These are phyloP conservation scores for Geotrichum histeridarum DNA, from an alignment of 1,139 yeast species.

Conservation along the genomic window DNA sequence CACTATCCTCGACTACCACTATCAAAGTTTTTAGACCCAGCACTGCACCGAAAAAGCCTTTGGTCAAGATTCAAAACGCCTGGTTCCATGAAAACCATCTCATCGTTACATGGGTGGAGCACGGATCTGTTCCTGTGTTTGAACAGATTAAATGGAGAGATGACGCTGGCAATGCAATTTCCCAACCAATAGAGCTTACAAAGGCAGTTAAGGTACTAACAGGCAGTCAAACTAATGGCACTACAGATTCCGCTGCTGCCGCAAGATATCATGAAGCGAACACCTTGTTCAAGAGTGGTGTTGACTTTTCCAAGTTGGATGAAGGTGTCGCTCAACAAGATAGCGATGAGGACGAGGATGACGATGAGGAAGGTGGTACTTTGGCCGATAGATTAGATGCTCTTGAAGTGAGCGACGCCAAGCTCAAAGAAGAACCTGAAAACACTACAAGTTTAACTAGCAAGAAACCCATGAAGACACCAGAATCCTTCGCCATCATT, in stretches of 20 bases:
- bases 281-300: constrained; percentile 45
- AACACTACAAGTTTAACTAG: constrained; percentile 8
- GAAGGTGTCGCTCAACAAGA: constrained; percentile 22
- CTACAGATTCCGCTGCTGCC: constrained; percentile 69
- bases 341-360: constrained; percentile 32
- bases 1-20: constrained; percentile 25
- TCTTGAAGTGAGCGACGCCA: constrained; percentile 34
- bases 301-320: constrained; percentile 48
- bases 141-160: constrained; percentile 57
- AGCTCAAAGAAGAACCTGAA: constrained; percentile 18
- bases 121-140: constrained; percentile 58
- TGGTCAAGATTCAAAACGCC: constrained; percentile 34
- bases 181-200: constrained; percentile 24
- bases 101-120: constrained; percentile 66
- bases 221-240: constrained; percentile 37
- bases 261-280: constrained; percentile 60
- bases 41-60: constrained; percentile 16
- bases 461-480: constrained; percentile 25
- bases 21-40: constrained; percentile 27
- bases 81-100: constrained; percentile 43
- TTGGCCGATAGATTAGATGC: constrained; percentile 42
- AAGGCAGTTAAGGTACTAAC: constrained; percentile 23
- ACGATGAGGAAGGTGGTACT: constrained; percentile 35
- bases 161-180: constrained; percentile 24
- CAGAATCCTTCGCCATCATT: constrained; percentile 39